Percentiles rank a stretch among this genome's conserved stretches.
These are phyloP conservation scores for Aspergillus olivimuriae DNA, from an alignment of 495 filamentous ascomycete genomes.

Conservation along the genomic window DNA sequence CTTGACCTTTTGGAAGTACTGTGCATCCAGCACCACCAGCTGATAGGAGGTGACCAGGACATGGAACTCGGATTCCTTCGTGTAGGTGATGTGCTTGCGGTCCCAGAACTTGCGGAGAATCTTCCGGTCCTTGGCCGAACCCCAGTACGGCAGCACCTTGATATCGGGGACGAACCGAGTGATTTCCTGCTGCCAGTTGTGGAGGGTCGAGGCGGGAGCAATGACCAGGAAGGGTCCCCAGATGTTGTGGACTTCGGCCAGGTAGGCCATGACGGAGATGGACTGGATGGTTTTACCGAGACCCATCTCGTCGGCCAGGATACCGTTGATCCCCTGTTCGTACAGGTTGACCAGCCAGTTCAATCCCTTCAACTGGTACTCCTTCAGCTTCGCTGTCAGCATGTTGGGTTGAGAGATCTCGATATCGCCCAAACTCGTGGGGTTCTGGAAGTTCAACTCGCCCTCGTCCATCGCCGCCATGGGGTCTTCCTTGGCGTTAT, in stretches of 20 bases:
- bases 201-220: slow-evolving; percentile 89
- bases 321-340: slow-evolving; percentile 99
- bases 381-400: slow-evolving; percentile 88
- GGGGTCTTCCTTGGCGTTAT: slow-evolving; percentile 43
- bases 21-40: slow-evolving; percentile 88
- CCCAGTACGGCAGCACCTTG: slow-evolving; percentile 97
- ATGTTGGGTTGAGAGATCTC: slow-evolving; percentile 93
- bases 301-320: slow-evolving; percentile 98
- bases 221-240: slow-evolving; percentile 98
- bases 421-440: slow-evolving; percentile 85
- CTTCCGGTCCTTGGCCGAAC: slow-evolving; percentile 88
- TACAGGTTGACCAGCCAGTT: slow-evolving; percentile 99
- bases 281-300: slow-evolving; percentile 98
- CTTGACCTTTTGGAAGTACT: slow-evolving; percentile 96
- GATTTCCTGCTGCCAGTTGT: slow-evolving; percentile 99
- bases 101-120: slow-evolving; percentile 99
- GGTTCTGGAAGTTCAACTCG: slow-evolving; percentile 99
- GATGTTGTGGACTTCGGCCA: slow-evolving; percentile 93
- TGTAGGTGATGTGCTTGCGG: slow-evolving; percentile 92
- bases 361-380: slow-evolving; percentile 96
- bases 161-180: slow-evolving; percentile 85
- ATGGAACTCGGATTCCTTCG: slow-evolving; percentile 86
- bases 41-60: slow-evolving; percentile 97
- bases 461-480: slow-evolving; percentile 60
- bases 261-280: slow-evolving; percentile 98